Conservation (phyloP, 1,284 basidiomycete genomes). For the Hemileia vastatrix region DNA sequence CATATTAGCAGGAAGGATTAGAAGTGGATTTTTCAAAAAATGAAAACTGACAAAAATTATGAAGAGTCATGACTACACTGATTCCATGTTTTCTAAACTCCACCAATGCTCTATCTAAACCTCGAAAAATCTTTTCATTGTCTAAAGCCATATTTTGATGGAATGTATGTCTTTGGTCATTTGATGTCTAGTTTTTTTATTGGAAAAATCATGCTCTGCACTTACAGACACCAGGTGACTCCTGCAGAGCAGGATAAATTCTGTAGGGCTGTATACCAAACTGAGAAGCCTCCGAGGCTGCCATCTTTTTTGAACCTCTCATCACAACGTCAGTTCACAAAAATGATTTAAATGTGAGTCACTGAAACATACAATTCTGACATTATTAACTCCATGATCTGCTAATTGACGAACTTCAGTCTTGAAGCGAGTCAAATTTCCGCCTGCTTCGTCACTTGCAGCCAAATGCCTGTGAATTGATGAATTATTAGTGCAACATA, state of each 20-base stretch:
- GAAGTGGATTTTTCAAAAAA: neutral
- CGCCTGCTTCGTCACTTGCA: slow-evolving; percentile 26
- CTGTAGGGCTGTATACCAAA: slow-evolving; percentile 9
- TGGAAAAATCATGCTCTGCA: too few species aligned
- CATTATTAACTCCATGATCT: slow-evolving; percentile 29
- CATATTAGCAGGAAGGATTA: neutral
- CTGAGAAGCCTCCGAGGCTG: slow-evolving; percentile 18
- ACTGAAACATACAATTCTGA: slow-evolving; percentile 31
- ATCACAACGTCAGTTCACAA: too few species aligned
- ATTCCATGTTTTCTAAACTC: slow-evolving; percentile 30
- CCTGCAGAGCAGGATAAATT: slow-evolving; percentile 22
- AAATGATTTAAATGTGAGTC: slow-evolving; percentile 9
- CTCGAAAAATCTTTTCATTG: slow-evolving; percentile 30
- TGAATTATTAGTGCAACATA: slow-evolving; percentile 24
- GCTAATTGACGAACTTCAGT: slow-evolving; percentile 30
- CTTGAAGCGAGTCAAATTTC: slow-evolving; percentile 25
- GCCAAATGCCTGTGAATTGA: slow-evolving; percentile 35
- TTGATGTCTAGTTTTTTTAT: too few species aligned
- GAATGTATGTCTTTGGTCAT: too few species aligned
- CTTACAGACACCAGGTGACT: slow-evolving; percentile 22
- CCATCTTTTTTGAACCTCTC: slow-evolving; percentile 19
- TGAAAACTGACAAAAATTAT: slow-evolving; percentile 28
- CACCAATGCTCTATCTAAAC: slow-evolving; percentile 29
- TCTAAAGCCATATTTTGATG: too few species aligned
- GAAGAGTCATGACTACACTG: slow-evolving; percentile 29